Percentiles rank a stretch among this genome's conserved stretches.
Evolutionary conservation across 768 basidiomycete genomes (phyloP).

Genomic region (Favolaschia claudopus): DNA sequence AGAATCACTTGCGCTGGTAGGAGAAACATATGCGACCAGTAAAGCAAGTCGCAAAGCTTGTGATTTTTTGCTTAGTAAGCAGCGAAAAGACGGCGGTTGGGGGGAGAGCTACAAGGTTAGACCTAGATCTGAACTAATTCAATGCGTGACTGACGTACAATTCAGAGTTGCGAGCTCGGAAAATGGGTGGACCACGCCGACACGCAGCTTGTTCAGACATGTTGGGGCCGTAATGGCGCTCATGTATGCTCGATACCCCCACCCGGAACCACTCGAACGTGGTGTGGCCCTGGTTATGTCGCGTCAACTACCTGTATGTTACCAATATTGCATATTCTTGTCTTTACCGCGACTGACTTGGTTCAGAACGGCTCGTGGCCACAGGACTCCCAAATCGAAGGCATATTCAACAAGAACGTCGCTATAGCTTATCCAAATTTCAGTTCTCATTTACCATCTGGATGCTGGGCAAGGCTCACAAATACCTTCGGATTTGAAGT

Average conservation of each 20-base stretch:
- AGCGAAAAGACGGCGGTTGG: conserved; percentile 95
- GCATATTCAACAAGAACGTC: conserved; percentile 91
- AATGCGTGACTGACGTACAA: background rate
- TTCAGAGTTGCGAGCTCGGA: conserved; percentile 85
- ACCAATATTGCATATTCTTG: background rate
- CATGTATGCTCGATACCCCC: conserved; percentile 88
- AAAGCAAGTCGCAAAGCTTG: conserved; percentile 74
- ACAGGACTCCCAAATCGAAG: conserved; percentile 96
- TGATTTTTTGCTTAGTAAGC: conserved; percentile 82
- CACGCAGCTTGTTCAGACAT: conserved; percentile 89
- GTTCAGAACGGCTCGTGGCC: conserved; percentile 90
- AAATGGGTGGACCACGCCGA: conserved; percentile 82
- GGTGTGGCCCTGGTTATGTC: conserved; percentile 87
- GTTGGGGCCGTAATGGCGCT: conserved; percentile 93
- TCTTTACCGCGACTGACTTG: background rate
- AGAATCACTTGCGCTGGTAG: conserved; percentile 87
- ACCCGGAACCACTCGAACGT: conserved; percentile 77
- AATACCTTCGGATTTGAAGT: no score
- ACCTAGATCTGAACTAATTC: background rate
- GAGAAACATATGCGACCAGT: conserved; percentile 87
- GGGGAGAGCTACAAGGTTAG: conserved; percentile 95
- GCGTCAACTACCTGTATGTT: conserved; percentile 78
- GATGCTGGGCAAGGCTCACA: conserved; percentile 89
- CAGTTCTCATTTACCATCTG: conserved; percentile 94
- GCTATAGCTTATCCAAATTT: conserved; percentile 89